Percentiles rank a stretch among this genome's conserved stretches.
Conservation (phyloP, 2,329 filamentous ascomycete species). For the Diaporthe ampelina region DNA sequence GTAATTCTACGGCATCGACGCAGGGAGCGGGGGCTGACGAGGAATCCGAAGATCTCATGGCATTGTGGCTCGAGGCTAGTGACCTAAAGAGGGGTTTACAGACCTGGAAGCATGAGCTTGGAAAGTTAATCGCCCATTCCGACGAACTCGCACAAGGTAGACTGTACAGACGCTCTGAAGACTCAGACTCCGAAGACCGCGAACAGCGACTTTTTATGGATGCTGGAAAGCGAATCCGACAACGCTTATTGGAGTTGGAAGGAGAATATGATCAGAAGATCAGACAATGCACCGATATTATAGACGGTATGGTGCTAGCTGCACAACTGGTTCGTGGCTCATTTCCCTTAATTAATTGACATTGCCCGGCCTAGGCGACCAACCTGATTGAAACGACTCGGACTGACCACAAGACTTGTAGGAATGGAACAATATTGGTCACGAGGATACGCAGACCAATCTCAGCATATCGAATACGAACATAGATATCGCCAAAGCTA, state of each 20-base stretch:
- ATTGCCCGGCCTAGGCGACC: neutral
- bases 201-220: neutral
- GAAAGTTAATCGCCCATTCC: slow-evolving; percentile 44
- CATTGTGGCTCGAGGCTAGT: slow-evolving; percentile 44
- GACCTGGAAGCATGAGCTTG: slow-evolving; percentile 44
- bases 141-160: neutral
- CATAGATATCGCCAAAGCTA: slow-evolving; percentile 39
- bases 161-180: neutral
- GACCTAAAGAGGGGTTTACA: slow-evolving; percentile 42
- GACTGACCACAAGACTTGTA: neutral
- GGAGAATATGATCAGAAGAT: slow-evolving; percentile 43
- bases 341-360: neutral
- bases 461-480: neutral
- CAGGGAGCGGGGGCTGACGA: neutral
- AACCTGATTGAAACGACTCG: neutral
- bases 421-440: slow-evolving; percentile 43
- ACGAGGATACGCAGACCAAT: slow-evolving; percentile 40
- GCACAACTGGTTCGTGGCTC: slow-evolving; percentile 41
- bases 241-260: slow-evolving; percentile 37
- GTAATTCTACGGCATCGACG: neutral
- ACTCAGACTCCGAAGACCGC: neutral
- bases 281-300: slow-evolving; percentile 37
- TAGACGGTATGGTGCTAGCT: slow-evolving; percentile 41
- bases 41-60: slow-evolving; percentile 24
- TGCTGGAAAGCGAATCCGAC: slow-evolving; percentile 36